A percentile compares a stretch with the other conserved stretches of the same genome.
Evolutionary conservation across 2,329 filamentous ascomycete genomes (phyloP).

Genomic region (Leptographium galeiforme): DNA sequence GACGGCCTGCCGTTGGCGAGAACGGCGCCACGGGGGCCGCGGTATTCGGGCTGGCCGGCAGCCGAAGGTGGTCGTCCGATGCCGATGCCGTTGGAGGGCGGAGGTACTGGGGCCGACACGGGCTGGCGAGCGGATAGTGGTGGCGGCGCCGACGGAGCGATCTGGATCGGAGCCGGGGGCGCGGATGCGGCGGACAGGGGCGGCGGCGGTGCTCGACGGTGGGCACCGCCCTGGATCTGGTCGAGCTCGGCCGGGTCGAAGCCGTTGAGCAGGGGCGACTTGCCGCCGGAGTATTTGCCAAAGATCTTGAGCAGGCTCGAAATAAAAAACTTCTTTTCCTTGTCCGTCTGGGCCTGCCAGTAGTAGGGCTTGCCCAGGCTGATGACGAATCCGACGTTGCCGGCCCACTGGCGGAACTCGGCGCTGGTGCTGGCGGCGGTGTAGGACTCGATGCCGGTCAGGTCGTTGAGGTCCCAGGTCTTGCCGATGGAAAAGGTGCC

Average conservation of each 20-base stretch:
- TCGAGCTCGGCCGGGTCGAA: constrained; percentile 74
- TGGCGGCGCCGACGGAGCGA: constrained; percentile 7
- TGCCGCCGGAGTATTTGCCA: constrained; percentile 86
- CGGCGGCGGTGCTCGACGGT: constrained; percentile 22
- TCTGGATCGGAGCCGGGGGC: constrained; percentile 3
- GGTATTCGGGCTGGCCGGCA: background rate
- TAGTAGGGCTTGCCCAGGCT: constrained; percentile 91
- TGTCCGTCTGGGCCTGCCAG: constrained; percentile 84
- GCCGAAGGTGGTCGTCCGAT: background rate
- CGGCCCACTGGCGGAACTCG: constrained; percentile 61
- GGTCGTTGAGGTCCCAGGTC: constrained; percentile 91
- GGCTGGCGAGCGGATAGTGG: constrained; percentile 9
- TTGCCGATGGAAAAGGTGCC: constrained; percentile 95
- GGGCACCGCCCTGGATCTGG: constrained; percentile 49
- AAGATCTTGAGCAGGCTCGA: constrained; percentile 93
- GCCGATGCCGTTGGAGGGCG: background rate
- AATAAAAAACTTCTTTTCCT: constrained; percentile 98
- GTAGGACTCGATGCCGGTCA: constrained; percentile 73
- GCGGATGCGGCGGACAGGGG: constrained; percentile 1
- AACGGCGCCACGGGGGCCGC: constrained; percentile 15
- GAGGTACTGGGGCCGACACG: background rate
- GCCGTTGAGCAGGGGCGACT: constrained; percentile 62
- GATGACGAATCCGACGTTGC: constrained; percentile 72
- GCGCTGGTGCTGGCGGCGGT: constrained; percentile 45
- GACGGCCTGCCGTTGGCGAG: constrained; percentile 26